Evolutionary conservation across 2,329 filamentous ascomycete genomes (phyloP), one percentile per base, ranked within the genome.

Genomic region (Aspergillus novoparasiticus): DNA sequence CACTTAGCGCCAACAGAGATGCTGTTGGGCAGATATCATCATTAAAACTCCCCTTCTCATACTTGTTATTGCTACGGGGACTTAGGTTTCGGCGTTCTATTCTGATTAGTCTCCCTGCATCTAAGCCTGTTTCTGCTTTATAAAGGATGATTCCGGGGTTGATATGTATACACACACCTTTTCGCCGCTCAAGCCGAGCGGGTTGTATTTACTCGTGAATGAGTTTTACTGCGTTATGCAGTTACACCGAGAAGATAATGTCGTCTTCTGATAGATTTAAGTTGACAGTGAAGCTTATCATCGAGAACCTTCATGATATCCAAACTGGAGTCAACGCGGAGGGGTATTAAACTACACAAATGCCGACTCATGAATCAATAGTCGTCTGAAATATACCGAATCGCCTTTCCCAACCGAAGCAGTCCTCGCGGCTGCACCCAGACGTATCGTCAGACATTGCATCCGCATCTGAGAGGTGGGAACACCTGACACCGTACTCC

Each of bases 311-410:
- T 39, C n/a, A 55, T 39, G 19, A 30, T 53, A 30, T 21, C 21
- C 32, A 16, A 43, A 10, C 30, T 30, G 32, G 21, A 28, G n/a
- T 36, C 32, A 26, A 26, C 30, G 36, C 14, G 58, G 56, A 62
- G 28, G 32, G 48, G 43, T 57, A 56, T 59, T 57, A 28, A 21
- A 60, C 30, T 45, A 28, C 36, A 58, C 11, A 36, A 41, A 41
- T 43, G 61, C 39, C 23, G 21, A 30, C 30, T 68, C 43, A 72
- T 57, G 58, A 53, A 53, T 73, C 65, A 50, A 92, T 89, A 56
- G 80, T 86, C 6, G 89, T 90, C 19, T 86, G 87, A 72, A 89
- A 90, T 59, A 93, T 73, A 6, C 83, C 82, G 77, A 89, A 92
- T 66, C 86, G 78, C 61, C 87, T 84, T 71, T 89, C 79, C 88